phyloP scores from a whole-genome alignment of 805 yeast species.

The Yamadazyma endophytica region DNA sequence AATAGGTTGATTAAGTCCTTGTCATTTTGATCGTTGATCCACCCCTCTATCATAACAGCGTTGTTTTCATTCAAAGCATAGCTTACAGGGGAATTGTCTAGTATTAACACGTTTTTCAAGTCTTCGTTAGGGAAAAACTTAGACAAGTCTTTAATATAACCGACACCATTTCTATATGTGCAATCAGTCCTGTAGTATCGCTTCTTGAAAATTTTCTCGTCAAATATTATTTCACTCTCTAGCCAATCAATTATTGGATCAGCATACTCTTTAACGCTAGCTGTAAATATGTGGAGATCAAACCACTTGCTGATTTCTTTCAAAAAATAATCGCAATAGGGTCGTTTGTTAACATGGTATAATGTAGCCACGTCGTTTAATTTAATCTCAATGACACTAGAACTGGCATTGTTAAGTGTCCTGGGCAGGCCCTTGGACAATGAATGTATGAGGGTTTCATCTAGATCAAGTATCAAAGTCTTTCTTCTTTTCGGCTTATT shows the following conservation, averaged over 20 bases:
- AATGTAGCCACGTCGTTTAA: constrained; percentile 68
- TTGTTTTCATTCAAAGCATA: constrained; percentile 80
- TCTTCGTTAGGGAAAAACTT: constrained; percentile 51
- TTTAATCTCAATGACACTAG: constrained; percentile 77
- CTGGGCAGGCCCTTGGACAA: constrained; percentile 62
- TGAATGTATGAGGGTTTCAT: constrained; percentile 93
- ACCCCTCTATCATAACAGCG: constrained; percentile 92
- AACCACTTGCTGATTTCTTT: constrained; percentile 80
- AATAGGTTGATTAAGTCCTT: constrained; percentile 73
- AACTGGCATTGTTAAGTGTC: constrained; percentile 23
- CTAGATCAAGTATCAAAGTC: constrained; percentile 81
- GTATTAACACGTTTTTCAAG: constrained; percentile 64
- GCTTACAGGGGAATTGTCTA: constrained; percentile 92
- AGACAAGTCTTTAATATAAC: constrained; percentile 60
- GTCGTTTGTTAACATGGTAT: constrained; percentile 88
- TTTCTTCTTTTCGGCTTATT: constrained; percentile 37
- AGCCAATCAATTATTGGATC: constrained; percentile 95
- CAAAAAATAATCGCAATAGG: constrained; percentile 83
- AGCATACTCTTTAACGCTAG: constrained; percentile 91
- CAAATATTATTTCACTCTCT: constrained; percentile 51
- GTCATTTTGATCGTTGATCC: constrained; percentile 97
- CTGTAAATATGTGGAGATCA: constrained; percentile 87
- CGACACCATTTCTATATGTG: constrained; percentile 69
- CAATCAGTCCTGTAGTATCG: constrained; percentile 81
- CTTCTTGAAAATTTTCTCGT: constrained; percentile 35